phyloP scores from a whole-genome alignment of 192 early-diverging fungal species.

The Funneliformis mosseae region DNA sequence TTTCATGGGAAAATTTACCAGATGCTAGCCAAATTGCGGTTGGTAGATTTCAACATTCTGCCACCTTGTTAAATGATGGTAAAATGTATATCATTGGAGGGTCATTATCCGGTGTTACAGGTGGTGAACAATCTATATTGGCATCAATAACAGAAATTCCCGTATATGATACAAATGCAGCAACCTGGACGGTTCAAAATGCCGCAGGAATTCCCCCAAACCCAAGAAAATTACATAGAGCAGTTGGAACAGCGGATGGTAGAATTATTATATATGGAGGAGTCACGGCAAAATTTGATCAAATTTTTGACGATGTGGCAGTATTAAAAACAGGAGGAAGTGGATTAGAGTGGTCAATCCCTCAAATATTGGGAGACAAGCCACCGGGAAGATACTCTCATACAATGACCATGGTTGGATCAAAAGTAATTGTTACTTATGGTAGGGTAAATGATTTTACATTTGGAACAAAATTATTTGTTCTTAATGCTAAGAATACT shows the following conservation, averaged over 20 bases:
- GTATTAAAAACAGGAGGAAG: background rate
- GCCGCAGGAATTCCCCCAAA: background rate
- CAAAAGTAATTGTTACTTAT: slow-evolving; percentile 10
- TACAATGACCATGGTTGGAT: slow-evolving; percentile 23
- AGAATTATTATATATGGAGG: slow-evolving; percentile 26
- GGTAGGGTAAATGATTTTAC: background rate
- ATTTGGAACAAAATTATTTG: background rate
- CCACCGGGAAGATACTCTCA: background rate
- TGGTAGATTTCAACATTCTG: slow-evolving; percentile 25
- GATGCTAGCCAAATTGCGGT: background rate
- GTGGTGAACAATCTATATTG: background rate
- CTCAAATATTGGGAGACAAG: background rate
- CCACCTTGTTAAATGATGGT: slow-evolving; percentile 32
- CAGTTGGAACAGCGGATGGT: slow-evolving; percentile 1
- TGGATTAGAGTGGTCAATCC: background rate
- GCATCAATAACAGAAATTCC: background rate
- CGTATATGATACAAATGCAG: background rate
- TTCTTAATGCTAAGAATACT: background rate
- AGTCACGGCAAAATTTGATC: background rate
- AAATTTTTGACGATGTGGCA: background rate
- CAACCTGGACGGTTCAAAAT: background rate
- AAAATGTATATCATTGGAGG: slow-evolving; percentile 35
- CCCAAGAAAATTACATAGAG: background rate
- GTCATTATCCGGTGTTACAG: background rate
- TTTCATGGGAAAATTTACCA: background rate